A percentile compares a stretch with the other conserved stretches of the same genome.
Evolutionary conservation across 768 basidiomycete species (phyloP).

Genomic region (Epithele typhae): DNA sequence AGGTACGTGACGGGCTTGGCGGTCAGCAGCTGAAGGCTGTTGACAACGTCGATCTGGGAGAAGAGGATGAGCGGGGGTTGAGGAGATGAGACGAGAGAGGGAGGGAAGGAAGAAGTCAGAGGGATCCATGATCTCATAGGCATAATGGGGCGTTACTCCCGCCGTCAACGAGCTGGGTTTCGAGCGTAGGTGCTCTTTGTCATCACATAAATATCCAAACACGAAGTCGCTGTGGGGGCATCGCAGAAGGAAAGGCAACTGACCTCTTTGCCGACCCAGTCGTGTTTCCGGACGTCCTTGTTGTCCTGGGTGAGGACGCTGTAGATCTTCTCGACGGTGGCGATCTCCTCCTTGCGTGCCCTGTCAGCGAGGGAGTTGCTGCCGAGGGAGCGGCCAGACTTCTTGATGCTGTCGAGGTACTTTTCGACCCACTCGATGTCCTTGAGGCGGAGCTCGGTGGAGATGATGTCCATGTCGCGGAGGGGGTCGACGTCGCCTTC

Average conservation of each 20-base stretch:
- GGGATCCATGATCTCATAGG: constrained; percentile 32
- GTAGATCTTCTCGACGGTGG: constrained; percentile 79
- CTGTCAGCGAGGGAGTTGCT: constrained; percentile 83
- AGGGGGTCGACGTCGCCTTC: constrained; percentile 96
- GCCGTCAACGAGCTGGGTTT: constrained; percentile 53
- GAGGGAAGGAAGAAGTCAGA: constrained; percentile 20
- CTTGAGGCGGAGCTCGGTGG: constrained; percentile 89
- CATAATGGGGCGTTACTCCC: constrained; percentile 39
- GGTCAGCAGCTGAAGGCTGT: constrained; percentile 84
- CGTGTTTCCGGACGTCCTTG: constrained; percentile 89
- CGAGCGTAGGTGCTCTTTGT: constrained; percentile 45
- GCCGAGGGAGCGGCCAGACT: constrained; percentile 65
- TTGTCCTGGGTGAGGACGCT: constrained; percentile 73
- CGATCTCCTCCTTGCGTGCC: constrained; percentile 94
- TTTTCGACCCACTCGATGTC: constrained; percentile 99
- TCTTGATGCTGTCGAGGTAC: constrained; percentile 73
- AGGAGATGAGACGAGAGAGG: constrained; percentile 13
- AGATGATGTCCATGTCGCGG: constrained; percentile 97
- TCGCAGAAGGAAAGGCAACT: constrained; percentile 22
- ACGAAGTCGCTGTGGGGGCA: constrained; percentile 1
- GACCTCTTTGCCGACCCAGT: constrained; percentile 98
- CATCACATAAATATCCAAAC: constrained; percentile 29
- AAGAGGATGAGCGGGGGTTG: neutral
- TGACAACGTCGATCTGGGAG: constrained; percentile 82
- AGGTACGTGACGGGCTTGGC: constrained; percentile 98